Conservation (phyloP, 176 grass and related monocot species). For the Triticum urartu region DNA sequence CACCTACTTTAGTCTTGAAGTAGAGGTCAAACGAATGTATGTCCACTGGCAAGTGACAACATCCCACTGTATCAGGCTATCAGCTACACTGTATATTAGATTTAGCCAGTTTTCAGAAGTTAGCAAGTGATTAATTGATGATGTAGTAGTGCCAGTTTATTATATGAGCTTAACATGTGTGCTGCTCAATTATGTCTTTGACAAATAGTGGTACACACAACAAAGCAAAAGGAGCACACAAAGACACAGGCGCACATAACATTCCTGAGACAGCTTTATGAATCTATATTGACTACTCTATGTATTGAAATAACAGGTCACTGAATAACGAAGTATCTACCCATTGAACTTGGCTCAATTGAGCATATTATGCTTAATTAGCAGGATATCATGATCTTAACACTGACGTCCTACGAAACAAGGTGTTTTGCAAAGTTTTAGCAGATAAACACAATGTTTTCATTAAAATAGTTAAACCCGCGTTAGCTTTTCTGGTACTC, state of each 20-base stretch:
- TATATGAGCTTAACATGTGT: constrained; percentile 13
- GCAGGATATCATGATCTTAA: neutral
- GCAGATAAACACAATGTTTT: neutral
- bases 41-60: constrained; percentile 1
- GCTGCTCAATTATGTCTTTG: constrained; percentile 8
- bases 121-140: constrained; percentile 1
- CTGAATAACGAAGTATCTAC: neutral
- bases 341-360: constrained; percentile 3
- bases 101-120: constrained; percentile 11
- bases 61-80: constrained; percentile 35
- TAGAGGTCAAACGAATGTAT: constrained; percentile 6
- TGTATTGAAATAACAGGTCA: neutral
- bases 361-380: neutral
- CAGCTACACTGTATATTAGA: constrained; percentile 12
- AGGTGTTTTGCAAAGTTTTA: neutral
- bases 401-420: neutral
- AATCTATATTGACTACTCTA: neutral
- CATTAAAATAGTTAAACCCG: neutral
- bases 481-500: constrained; percentile 7
- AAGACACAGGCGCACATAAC: neutral
- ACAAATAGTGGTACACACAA: neutral
- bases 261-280: constrained; percentile 8
- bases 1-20: constrained; percentile 9
- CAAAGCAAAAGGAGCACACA: neutral
- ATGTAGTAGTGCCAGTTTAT: constrained; percentile 2